phyloP scores from a whole-genome alignment of 768 basidiomycete genomes.

The Crassisporium funariophilum region DNA sequence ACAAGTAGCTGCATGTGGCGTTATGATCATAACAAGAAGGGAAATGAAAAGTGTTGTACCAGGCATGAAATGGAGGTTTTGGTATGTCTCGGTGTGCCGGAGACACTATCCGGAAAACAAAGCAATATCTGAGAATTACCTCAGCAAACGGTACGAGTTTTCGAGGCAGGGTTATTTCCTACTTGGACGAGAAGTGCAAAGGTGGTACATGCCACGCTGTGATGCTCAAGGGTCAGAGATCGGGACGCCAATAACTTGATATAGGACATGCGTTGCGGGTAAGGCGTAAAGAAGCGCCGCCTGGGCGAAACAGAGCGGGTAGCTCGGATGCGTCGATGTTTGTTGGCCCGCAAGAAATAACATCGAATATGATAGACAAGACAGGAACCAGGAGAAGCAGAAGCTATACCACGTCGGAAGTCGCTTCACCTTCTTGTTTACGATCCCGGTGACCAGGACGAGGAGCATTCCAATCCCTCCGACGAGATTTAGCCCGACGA shows the following conservation, averaged over 20 bases:
- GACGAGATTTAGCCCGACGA: conserved; percentile 33
- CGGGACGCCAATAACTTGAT: background rate
- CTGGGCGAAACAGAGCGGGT: conserved; percentile 32
- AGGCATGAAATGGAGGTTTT: conserved; percentile 8
- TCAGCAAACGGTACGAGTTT: background rate
- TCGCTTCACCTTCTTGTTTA: conserved; percentile 30
- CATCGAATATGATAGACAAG: conserved; percentile 36
- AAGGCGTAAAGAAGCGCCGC: conserved; percentile 36
- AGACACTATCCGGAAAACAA: conserved; percentile 15
- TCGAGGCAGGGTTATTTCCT: background rate
- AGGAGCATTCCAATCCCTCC: conserved; percentile 32
- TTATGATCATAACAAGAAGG: background rate
- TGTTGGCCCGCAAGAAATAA: conserved; percentile 36
- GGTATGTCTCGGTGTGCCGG: conserved; percentile 12
- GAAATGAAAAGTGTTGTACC: background rate
- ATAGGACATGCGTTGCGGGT: conserved; percentile 24
- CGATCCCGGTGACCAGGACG: conserved; percentile 27
- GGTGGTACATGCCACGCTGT: conserved; percentile 22
- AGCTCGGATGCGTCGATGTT: conserved; percentile 16
- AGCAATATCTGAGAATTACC: conserved; percentile 15
- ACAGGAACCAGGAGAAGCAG: conserved; percentile 37
- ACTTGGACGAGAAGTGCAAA: conserved; percentile 24
- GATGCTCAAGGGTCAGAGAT: background rate
- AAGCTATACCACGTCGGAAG: conserved; percentile 42
- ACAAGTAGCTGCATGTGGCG: conserved; percentile 13